Evolutionary conservation across 2,329 filamentous ascomycete genomes (phyloP).

Genomic region (Alternaria atra): DNA sequence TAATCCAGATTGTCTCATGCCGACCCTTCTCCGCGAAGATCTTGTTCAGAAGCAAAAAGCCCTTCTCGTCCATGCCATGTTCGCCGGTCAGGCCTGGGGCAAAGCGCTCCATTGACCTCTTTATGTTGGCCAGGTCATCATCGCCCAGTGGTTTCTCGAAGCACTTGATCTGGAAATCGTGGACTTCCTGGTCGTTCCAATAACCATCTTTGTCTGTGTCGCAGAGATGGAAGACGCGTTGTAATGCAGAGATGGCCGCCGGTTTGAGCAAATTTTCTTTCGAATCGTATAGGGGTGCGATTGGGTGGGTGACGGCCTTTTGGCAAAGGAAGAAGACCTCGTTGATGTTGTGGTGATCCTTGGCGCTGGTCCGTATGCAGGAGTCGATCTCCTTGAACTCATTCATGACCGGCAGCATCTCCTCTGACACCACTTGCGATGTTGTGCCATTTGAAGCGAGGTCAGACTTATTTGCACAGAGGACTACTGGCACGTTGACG

Average conservation of each 20-base stretch:
- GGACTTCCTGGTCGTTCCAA: slow-evolving; percentile 88
- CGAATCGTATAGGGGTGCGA: slow-evolving; percentile 94
- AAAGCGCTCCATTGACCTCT: slow-evolving; percentile 79
- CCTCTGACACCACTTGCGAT: slow-evolving; percentile 88
- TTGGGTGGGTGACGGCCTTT: slow-evolving; percentile 96
- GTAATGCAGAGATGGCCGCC: slow-evolving; percentile 83
- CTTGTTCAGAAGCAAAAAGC: slow-evolving; percentile 91
- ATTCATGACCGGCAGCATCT: slow-evolving; percentile 97
- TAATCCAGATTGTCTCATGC: slow-evolving; percentile 98
- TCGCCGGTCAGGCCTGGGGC: slow-evolving; percentile 67
- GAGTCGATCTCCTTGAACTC: slow-evolving; percentile 99
- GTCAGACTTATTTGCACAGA: slow-evolving; percentile 98
- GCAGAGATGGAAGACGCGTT: slow-evolving; percentile 92
- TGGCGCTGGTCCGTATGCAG: slow-evolving; percentile 92
- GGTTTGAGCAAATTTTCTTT: slow-evolving; percentile 90
- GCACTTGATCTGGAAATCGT: slow-evolving; percentile 88
- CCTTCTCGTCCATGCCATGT: slow-evolving; percentile 77
- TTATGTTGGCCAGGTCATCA: slow-evolving; percentile 90
- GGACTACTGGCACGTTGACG: slow-evolving; percentile 96
- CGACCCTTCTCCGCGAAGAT: slow-evolving; percentile 97
- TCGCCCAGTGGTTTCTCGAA: slow-evolving; percentile 86
- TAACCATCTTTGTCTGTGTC: slow-evolving; percentile 96
- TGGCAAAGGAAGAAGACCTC: slow-evolving; percentile 97
- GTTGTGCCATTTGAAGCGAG: slow-evolving; percentile 77
- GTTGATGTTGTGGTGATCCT: slow-evolving; percentile 92